Base-by-base conservation (phyloP, 148 eudicot genomes). In the Silene latifolia region DNA sequence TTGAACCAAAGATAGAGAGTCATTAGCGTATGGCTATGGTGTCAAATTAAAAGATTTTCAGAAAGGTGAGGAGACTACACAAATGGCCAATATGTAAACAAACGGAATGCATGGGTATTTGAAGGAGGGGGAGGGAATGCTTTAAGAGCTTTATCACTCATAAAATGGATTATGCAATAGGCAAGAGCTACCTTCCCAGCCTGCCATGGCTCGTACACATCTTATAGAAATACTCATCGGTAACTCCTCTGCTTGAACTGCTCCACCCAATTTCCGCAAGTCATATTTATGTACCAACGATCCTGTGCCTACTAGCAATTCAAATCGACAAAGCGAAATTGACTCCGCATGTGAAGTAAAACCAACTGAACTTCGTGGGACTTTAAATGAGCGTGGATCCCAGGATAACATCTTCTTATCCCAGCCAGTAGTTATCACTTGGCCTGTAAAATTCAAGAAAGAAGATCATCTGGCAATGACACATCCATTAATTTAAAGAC, bases 391-490 rank as follows among this genome's bases (percentile, higher is more conserved):
- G 24, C 96, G 92, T 42, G 87, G 69, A 82, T 95, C 99, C 97
- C 99, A 95, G 57, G 72, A 82, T 60, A 78, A 63, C 44, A 95
- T 76, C 78, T 80, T 90, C 69, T 79, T 80, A 80, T 95, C 99
- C 99, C 96, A 95, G 73, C 97, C 97, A 80, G 85, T 83, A 47
- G 90, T 77, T 65, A 90, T 72, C 47, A 89, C 75, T 77, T 86
- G 88, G 71, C 88, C 98, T 94, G 60, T 72, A 78, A 29, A 69
- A 32, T 13, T 51, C 54, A 72, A 59, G 8, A 63, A 63, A 32
- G 63, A 32, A 57, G 66, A 35, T 39, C 48, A 15, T 5, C 39
- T 74, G 19, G 20, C 39, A 56, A 46, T n/a, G 71, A 57, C 65
- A 77, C 46, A 68, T 35, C 69, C 32, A 69, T 7, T 42, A 69